phyloP scores from a whole-genome alignment of 371 early-diverging fungal species.

The Saksenaea vasiformis region DNA sequence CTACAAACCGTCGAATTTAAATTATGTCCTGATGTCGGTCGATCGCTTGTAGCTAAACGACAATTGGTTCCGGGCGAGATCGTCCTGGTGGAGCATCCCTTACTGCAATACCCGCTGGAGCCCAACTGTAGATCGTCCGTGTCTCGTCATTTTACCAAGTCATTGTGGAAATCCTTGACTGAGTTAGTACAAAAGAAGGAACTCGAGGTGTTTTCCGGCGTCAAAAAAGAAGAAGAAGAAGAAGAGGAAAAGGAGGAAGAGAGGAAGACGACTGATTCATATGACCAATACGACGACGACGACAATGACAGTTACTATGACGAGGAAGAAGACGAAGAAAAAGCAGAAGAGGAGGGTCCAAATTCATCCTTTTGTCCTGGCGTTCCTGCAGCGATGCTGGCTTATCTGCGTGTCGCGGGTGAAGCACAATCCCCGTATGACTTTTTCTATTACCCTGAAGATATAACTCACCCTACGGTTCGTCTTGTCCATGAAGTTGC shows the following conservation, averaged over 20 bases:
- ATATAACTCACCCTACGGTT: constrained; percentile 33
- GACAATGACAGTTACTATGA: constrained; percentile 15
- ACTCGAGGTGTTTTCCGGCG: neutral
- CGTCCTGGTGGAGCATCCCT: constrained; percentile 41
- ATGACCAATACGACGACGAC: constrained; percentile 7
- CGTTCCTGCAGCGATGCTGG: constrained; percentile 51
- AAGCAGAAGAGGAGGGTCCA: constrained; percentile 8
- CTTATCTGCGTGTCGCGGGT: constrained; percentile 24
- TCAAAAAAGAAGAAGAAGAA: neutral
- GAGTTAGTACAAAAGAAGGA: constrained; percentile 24
- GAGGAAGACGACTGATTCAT: neutral
- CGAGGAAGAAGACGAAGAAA: constrained; percentile 18
- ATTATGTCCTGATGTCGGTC: constrained; percentile 34
- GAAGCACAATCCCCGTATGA: constrained; percentile 19
- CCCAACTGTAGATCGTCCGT: constrained; percentile 44
- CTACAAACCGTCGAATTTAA: constrained; percentile 24
- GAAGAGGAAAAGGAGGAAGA: neutral
- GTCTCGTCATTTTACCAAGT: constrained; percentile 43
- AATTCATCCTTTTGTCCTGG: constrained; percentile 43
- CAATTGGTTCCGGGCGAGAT: constrained; percentile 33
- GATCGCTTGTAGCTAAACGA: constrained; percentile 38
- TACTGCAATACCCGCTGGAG: constrained; percentile 34
- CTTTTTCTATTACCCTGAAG: constrained; percentile 47
- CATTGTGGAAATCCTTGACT: constrained; percentile 31
- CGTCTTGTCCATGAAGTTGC: constrained; percentile 20